A percentile compares a stretch with the other conserved stretches of the same genome.
Evolutionary conservation across 2,329 filamentous ascomycete genomes (phyloP).

Genomic region (Niveomyces coronatus): DNA sequence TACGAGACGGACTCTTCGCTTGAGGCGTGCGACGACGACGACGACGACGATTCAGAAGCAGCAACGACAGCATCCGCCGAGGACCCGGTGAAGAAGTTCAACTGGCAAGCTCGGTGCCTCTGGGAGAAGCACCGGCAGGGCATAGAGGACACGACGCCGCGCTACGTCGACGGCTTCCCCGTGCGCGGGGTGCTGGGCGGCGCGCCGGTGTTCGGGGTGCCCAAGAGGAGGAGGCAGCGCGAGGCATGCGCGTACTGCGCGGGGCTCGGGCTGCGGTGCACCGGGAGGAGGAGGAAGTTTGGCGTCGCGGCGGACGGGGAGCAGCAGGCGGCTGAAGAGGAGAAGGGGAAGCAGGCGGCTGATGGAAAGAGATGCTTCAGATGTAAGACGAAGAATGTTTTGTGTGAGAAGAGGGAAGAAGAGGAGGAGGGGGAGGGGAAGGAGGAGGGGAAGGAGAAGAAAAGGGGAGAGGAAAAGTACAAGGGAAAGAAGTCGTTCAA

Average conservation of each 20-base stretch:
- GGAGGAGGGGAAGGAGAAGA: background rate
- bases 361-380: background rate
- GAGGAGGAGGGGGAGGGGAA: background rate
- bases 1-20: too few species aligned
- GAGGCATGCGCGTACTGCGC: conserved; percentile 18
- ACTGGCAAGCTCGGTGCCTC: conserved; percentile 9
- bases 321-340: background rate
- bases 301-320: background rate
- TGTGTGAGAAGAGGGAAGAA: background rate
- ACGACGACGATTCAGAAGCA: too few species aligned
- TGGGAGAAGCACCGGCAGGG: conserved; percentile 10
- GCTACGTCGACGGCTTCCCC: conserved; percentile 21
- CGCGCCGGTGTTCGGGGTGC: conserved; percentile 12
- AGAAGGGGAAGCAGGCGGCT: background rate
- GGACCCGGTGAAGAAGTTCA: conserved; percentile 6
- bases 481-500: too few species aligned
- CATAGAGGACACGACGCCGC: conserved; percentile 7
- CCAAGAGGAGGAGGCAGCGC: background rate
- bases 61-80: too few species aligned
- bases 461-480: background rate
- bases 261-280: conserved; percentile 15
- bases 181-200: conserved; percentile 12
- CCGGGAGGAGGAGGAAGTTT: conserved; percentile 9
- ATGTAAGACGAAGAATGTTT: background rate
- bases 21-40: too few species aligned